Conservation (phyloP, 2,329 filamentous ascomycete genomes). For the Madurella mycetomatis region DNA sequence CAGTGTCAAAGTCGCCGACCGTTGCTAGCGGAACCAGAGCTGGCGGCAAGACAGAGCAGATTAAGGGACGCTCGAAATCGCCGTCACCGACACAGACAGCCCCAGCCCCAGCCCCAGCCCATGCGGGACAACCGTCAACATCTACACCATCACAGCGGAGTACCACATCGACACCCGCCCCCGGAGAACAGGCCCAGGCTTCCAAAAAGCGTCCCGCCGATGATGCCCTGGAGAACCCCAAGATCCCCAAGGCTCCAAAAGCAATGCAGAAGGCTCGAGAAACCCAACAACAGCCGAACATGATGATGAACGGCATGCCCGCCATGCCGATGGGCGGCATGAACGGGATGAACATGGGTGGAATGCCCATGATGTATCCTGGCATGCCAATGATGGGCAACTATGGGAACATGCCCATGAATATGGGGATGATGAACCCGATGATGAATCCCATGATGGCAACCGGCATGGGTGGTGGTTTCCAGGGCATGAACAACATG, state of each 20-base stretch:
- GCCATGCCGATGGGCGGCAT: conserved; percentile 36
- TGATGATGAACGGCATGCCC: conserved; percentile 42
- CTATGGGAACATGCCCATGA: conserved; percentile 35
- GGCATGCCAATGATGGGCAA: conserved; percentile 35
- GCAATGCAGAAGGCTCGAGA: conserved; percentile 55
- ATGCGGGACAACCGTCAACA: conserved; percentile 29
- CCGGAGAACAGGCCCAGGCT: conserved; percentile 26
- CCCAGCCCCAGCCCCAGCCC: conserved; percentile 23
- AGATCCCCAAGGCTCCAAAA: conserved; percentile 61
- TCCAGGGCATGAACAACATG: conserved; percentile 12
- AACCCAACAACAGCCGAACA: conserved; percentile 27
- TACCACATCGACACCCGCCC: conserved; percentile 26
- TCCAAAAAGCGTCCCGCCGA: conserved; percentile 82
- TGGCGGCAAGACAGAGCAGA: conserved; percentile 34
- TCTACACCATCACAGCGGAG: conserved; percentile 26
- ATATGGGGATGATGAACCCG: conserved; percentile 25
- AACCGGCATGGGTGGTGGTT: conserved; percentile 7
- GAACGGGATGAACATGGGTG: conserved; percentile 20
- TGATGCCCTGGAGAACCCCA: conserved; percentile 60
- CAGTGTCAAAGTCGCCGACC: conserved; percentile 32
- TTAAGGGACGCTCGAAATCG: conserved; percentile 32
- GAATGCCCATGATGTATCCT: conserved; percentile 25
- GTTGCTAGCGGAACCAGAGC: conserved; percentile 34
- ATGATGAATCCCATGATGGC: conserved; percentile 30
- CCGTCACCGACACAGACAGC: conserved; percentile 28